Evolutionary conservation across 1,284 basidiomycete species (phyloP).

Genomic region (Thecaphora thlaspeos): DNA sequence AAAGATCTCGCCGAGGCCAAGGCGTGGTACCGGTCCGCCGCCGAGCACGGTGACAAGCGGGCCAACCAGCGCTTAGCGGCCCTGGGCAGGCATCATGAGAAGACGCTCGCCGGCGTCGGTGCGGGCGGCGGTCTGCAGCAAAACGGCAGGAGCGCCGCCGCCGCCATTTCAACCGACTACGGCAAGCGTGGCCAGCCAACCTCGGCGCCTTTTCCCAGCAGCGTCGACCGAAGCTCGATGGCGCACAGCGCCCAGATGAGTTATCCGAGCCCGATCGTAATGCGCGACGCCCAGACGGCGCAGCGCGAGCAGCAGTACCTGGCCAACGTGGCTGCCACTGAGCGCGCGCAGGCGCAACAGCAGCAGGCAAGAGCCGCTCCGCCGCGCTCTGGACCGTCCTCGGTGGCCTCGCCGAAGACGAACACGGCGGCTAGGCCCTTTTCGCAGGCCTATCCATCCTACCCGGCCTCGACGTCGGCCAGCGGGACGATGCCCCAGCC

Average conservation of each 20-base stretch:
- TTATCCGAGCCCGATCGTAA: constrained; percentile 50
- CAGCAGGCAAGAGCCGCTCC: constrained; percentile 7
- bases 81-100: constrained; percentile 28
- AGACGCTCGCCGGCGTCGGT: constrained; percentile 19
- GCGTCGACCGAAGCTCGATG: constrained; percentile 32
- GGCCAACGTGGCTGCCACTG: constrained; percentile 39
- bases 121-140: too few species aligned
- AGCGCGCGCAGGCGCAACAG: constrained; percentile 33
- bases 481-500: too few species aligned
- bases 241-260: constrained; percentile 31
- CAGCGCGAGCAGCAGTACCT: constrained; percentile 47
- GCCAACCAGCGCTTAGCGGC: constrained; percentile 74
- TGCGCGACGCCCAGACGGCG: constrained; percentile 50
- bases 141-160: too few species aligned
- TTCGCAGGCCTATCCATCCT: constrained; percentile 31
- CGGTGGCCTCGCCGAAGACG: too few species aligned
- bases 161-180: constrained; percentile 21
- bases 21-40: constrained; percentile 82
- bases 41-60: constrained; percentile 92
- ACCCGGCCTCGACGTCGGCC: constrained; percentile 22
- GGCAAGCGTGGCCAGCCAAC: constrained; percentile 44
- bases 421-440: constrained; percentile 10
- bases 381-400: too few species aligned
- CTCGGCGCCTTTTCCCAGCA: constrained; percentile 51
- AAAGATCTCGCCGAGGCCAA: constrained; percentile 63